These are phyloP conservation scores for Podaxis pistillaris DNA, from an alignment of 768 basidiomycete genomes.

Conservation along the genomic window DNA sequence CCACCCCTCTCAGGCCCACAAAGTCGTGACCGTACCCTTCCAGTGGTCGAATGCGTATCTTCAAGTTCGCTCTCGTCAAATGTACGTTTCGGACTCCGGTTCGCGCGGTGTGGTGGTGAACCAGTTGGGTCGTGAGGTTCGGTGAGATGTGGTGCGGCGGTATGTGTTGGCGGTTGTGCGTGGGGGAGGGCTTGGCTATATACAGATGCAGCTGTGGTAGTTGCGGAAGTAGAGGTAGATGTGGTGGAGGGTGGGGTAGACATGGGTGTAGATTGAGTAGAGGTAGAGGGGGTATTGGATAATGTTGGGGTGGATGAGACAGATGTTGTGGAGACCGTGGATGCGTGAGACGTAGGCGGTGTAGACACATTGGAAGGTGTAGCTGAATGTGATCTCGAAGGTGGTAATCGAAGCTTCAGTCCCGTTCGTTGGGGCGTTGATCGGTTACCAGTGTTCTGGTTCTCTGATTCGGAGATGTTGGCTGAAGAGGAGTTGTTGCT, in stretches of 20 bases:
- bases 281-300: neutral
- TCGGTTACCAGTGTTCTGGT: neutral
- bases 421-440: constrained; percentile 1
- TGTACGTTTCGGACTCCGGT: constrained; percentile 29
- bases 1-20: constrained; percentile 18
- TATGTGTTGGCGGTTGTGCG: constrained; percentile 14
- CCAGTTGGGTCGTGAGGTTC: constrained; percentile 11
- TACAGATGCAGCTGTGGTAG: constrained; percentile 8
- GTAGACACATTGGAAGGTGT: constrained; percentile 23
- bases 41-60: constrained; percentile 8
- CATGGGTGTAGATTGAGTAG: constrained; percentile 2
- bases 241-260: neutral
- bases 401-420: constrained; percentile 6
- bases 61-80: constrained; percentile 31
- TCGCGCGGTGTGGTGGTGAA: constrained; percentile 17
- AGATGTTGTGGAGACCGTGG: constrained; percentile 14
- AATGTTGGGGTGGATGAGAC: constrained; percentile 11
- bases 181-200: constrained; percentile 13
- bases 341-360: constrained; percentile 13
- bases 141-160: constrained; percentile 17
- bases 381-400: constrained; percentile 18
- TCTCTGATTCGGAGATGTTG: constrained; percentile 16
- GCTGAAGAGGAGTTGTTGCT: neutral
- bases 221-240: neutral
- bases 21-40: constrained; percentile 15